Evolutionary conservation across 441 rosid species (phyloP), one percentile per base, ranked within the genome.

Genomic region (Rhodomyrtus psidioides): DNA sequence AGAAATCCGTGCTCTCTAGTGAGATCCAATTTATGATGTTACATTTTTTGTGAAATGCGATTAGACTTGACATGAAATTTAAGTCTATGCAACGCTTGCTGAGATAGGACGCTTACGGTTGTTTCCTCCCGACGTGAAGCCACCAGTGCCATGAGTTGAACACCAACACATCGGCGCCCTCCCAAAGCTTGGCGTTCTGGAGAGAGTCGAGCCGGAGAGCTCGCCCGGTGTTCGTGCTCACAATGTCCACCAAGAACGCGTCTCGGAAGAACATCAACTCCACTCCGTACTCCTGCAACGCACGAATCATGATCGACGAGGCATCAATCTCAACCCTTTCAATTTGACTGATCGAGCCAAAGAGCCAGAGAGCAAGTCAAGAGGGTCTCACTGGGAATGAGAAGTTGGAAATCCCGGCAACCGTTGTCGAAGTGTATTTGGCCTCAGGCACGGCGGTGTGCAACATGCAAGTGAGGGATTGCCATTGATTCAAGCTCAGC

Each of bases 141-240:
- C 99, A 96, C 99, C 98, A 95, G 39, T 95, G 99, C 98, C 99
- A 95, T 7, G 95, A 84, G 75, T 96, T 88, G 90, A 96, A 96
- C 81, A 95, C 82, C 91, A 94, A 87, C 44, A 91, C 85, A 83
- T 94, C 95, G 13, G 82, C 82, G 0, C 85, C 90, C 87, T 89
- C 88, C 98, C 97, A 96, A 9, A 88, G 54, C 4, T 90, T 85
- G 58, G 90, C 93, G 60, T 89, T 87, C 30, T 91, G 83, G 83
- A 92, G 90, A 1, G 97, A 93, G 81, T 92, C 90, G 0, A 94
- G 93, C 59, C 85, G 91, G 21, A 96, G 88, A 84, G 92, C 89
- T 86, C 93, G 90, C 4, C 94, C 94, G 0, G 16, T 84, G 2
- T 88, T 83, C 8, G 83, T 88, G 82, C 86, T 90, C 15, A 91